Evolutionary conservation across 2,329 filamentous ascomycete genomes (phyloP), one percentile per base, ranked within the genome.

Genomic region (Lecanosticta acicola): DNA sequence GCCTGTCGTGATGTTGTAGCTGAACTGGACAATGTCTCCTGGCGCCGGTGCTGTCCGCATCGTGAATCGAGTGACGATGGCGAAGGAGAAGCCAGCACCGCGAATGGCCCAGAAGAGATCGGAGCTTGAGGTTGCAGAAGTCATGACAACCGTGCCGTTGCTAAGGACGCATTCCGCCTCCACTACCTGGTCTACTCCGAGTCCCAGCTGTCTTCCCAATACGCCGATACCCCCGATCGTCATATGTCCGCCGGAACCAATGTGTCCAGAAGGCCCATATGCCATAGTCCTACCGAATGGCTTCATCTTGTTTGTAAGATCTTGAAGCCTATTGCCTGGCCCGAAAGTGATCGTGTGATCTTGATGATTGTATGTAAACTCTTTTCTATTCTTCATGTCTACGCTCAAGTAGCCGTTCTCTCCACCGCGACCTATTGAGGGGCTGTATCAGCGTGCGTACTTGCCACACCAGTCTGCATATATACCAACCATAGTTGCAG

Each of bases 161-260:
- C 68, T 68, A 5, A 71, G 60, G 1, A 72, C 69, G 0, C 71
- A 58, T 9, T 61, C 60, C 3, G 59, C 66, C 1, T 63, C 61
- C 0, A 60, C 66, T 9, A 79, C 65, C 46, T 71, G 69, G 58
- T 77, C 76, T 33, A 76, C 71, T 0, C 68, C 68, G 9, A 82
- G 65, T 0, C 81, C 81, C 44, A 78, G 67, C 17, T 67, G 65
- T 1, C 76, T 73, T 20, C 68, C 73, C n/a, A 82, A 63, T 61
- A 74, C 73, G 1, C 56, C 56, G 16, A 55, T 42, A 4, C 56
- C 56, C 9, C 56, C 56, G 18, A 54, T 54, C 5, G 53, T 50
- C 18, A 50, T 37, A 19, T 56, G 51, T 3, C 53, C 53, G 26
- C 48, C 51, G 3, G 49, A 48, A 8, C 53, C 53, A 19, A 56